Conservation (phyloP, 2,329 filamentous ascomycete species). For the Ophiocordyceps robertsii region DNA sequence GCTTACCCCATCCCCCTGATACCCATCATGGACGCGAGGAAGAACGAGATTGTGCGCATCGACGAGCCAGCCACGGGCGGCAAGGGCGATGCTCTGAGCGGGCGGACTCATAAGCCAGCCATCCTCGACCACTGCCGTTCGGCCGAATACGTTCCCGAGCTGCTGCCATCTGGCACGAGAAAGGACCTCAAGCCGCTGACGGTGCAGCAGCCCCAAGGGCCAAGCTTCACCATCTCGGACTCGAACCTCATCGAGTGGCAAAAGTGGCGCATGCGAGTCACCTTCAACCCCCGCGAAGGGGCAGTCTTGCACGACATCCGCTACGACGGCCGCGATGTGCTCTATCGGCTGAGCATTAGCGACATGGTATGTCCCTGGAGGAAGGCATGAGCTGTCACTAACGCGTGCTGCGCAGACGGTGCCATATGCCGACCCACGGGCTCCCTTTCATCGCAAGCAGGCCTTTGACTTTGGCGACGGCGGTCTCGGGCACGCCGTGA, state of each 20-base stretch:
- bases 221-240: slow-evolving; percentile 26
- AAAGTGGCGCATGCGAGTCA: slow-evolving; percentile 55
- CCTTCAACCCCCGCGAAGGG: slow-evolving; percentile 58
- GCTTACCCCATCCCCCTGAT: slow-evolving; percentile 38
- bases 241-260: slow-evolving; percentile 39
- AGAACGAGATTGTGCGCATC: slow-evolving; percentile 17
- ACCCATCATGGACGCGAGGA: slow-evolving; percentile 23
- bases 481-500: slow-evolving; percentile 49
- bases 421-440: slow-evolving; percentile 46
- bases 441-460: slow-evolving; percentile 41
- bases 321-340: slow-evolving; percentile 50
- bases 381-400: background rate
- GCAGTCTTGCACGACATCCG: slow-evolving; percentile 54
- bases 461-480: slow-evolving; percentile 57
- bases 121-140: slow-evolving; percentile 17
- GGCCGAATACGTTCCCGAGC: slow-evolving; percentile 29
- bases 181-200: slow-evolving; percentile 47
- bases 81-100: slow-evolving; percentile 10
- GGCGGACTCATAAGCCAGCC: slow-evolving; percentile 4
- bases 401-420: slow-evolving; percentile 23
- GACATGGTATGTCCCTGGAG: slow-evolving; percentile 43
- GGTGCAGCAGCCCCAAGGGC: slow-evolving; percentile 21
- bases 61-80: slow-evolving; percentile 21
- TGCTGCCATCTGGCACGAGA: slow-evolving; percentile 23
- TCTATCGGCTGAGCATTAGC: slow-evolving; percentile 41